phyloP scores from a whole-genome alignment of 2,329 filamentous ascomycete species.

The Penicillium rolfsii region DNA sequence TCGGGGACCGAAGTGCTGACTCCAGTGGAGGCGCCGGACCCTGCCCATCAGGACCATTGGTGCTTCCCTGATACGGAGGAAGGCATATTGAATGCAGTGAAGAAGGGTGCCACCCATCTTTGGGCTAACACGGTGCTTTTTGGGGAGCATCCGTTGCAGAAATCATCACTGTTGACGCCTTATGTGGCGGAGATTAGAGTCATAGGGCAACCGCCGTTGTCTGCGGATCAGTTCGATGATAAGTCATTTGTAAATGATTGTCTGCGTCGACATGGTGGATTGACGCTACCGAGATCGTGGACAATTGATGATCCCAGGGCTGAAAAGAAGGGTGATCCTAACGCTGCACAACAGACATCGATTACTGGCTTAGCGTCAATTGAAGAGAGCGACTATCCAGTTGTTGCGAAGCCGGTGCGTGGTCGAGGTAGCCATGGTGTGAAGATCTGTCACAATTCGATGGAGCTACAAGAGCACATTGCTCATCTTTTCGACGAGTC shows the following conservation, averaged over 20 bases:
- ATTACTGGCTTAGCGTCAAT: constrained; percentile 14
- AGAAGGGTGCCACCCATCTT: constrained; percentile 49
- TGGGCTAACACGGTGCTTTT: constrained; percentile 59
- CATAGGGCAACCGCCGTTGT: constrained; percentile 52
- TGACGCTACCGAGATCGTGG: constrained; percentile 49
- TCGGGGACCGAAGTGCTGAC: constrained; percentile 41
- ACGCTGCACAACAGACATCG: neutral
- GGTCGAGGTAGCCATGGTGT: constrained; percentile 57
- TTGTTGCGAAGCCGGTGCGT: constrained; percentile 55
- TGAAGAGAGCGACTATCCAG: constrained; percentile 37
- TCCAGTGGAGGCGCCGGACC: constrained; percentile 34
- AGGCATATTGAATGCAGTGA: constrained; percentile 47
- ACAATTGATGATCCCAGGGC: constrained; percentile 27
- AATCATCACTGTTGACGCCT: constrained; percentile 38
- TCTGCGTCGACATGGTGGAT: constrained; percentile 41
- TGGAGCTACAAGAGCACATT: constrained; percentile 42
- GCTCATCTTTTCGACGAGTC: constrained; percentile 42
- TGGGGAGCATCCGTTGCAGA: constrained; percentile 53
- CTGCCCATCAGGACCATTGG: constrained; percentile 41
- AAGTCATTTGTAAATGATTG: constrained; percentile 55
- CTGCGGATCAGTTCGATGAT: constrained; percentile 56
- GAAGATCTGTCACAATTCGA: constrained; percentile 46
- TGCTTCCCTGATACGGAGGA: constrained; percentile 51
- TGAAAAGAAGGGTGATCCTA: constrained; percentile 1
- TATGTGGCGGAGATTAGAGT: constrained; percentile 41